Evolutionary conservation across 805 yeast species (phyloP).

Genomic region (Candida ascalaphidarum): DNA sequence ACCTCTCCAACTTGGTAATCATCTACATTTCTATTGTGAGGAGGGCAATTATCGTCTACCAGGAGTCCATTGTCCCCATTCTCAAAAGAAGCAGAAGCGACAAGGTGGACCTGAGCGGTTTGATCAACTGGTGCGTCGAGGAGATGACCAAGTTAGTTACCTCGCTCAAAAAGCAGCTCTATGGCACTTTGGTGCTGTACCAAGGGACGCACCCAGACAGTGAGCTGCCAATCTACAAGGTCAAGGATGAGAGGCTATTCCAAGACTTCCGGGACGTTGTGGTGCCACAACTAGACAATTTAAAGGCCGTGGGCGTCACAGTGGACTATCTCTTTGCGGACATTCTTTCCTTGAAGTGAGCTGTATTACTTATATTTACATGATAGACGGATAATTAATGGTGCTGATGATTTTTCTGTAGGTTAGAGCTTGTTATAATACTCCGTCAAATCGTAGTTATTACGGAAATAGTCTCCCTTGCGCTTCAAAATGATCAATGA

Average conservation of each 20-base stretch:
- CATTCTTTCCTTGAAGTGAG: slow-evolving; percentile 11
- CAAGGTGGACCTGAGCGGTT: slow-evolving; percentile 35
- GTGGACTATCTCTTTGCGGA: slow-evolving; percentile 60
- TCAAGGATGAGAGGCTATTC: slow-evolving; percentile 19
- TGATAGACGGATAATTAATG: too few species aligned
- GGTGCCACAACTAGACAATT: slow-evolving; percentile 49
- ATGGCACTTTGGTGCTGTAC: slow-evolving; percentile 41
- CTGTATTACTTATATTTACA: neutral
- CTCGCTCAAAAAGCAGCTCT: slow-evolving; percentile 57
- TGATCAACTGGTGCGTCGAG: slow-evolving; percentile 71
- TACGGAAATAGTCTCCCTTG: slow-evolving; percentile 56
- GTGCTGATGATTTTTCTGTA: neutral
- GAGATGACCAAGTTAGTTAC: slow-evolving; percentile 54
- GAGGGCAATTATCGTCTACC: slow-evolving; percentile 48
- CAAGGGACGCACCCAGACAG: slow-evolving; percentile 12
- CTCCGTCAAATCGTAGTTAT: slow-evolving; percentile 47
- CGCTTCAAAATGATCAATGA: slow-evolving; percentile 40
- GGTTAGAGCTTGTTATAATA: slow-evolving; percentile 44
- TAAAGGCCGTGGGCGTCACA: slow-evolving; percentile 62
- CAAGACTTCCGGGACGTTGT: slow-evolving; percentile 47
- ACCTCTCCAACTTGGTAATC: slow-evolving; percentile 29
- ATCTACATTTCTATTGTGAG: slow-evolving; percentile 26
- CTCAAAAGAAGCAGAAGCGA: slow-evolving; percentile 17
- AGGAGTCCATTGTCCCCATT: slow-evolving; percentile 38
- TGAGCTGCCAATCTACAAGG: slow-evolving; percentile 17